Evolutionary conservation across 495 filamentous ascomycete species (phyloP).

Genomic region (Tuber umbilicatum): DNA sequence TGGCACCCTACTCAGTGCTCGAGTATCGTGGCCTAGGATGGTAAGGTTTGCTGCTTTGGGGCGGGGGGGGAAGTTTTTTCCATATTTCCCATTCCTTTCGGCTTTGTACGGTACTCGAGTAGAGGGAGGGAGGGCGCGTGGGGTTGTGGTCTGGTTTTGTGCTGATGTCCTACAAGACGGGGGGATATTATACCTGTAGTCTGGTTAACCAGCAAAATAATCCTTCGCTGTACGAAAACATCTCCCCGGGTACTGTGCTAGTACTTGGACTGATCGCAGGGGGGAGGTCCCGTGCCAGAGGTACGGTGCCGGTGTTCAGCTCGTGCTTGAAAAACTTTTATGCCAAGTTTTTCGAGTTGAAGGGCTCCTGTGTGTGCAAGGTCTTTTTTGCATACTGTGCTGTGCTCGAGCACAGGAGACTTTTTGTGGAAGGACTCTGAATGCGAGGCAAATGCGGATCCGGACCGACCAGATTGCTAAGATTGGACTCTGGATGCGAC

Average conservation of each 20-base stretch:
- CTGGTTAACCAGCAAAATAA: neutral
- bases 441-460: neutral
- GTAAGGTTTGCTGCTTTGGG: too few species aligned
- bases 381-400: too few species aligned
- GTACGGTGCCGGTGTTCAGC: neutral
- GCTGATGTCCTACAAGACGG: neutral
- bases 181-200: neutral
- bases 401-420: neutral
- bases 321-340: neutral
- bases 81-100: neutral
- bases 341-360: neutral
- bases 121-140: neutral
- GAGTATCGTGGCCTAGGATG: too few species aligned
- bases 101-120: too few species aligned
- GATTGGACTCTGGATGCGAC: neutral
- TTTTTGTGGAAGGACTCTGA: too few species aligned
- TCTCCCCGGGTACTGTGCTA: too few species aligned
- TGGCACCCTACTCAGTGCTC: neutral
- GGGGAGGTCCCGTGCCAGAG: too few species aligned
- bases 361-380: too few species aligned
- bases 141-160: neutral
- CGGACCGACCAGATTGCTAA: neutral
- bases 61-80: neutral
- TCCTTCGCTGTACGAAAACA: too few species aligned
- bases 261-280: too few species aligned